Base-by-base conservation (phyloP, 2,329 filamentous ascomycete genomes). In the Fusarium sp. region DNA sequence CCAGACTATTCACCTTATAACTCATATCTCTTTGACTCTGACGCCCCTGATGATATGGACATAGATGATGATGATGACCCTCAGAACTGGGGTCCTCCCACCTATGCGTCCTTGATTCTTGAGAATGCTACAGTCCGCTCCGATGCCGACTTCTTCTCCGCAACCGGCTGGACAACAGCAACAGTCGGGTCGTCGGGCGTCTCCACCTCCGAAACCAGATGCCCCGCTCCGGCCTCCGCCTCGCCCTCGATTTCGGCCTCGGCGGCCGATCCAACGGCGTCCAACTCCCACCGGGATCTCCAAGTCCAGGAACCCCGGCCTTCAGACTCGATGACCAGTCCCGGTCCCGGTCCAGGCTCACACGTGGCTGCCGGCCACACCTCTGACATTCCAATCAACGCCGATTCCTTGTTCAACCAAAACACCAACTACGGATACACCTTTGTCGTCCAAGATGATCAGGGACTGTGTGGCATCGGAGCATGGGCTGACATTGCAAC, bases 401-500 rank as follows among this genome's bases (percentile, higher is more conserved):
- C n/a, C 30, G 57, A 62, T 26, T 49, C 57, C 23, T 33, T 65
- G 34, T 31, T 57, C 38, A 47, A 50, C 37, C 57, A 57, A 23
- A 23, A 23, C 23, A 23, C 23, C 23, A 45, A 28, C 41, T 37
- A 62, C 15, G 46, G 36, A 51, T 56, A 50, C 51, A 44, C 28
- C 51, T 52, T 54, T 34, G 23, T 12, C 23, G 53, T 33, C 37
- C 53, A 54, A 38, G 59, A 61, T 36, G 50, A 52, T 20, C 63
- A 50, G 26, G 45, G 65, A 40, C 57, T 73, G 15, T 69, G 52
- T 26, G 71, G 61, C 31, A 61, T 72, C 40, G 71, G 71, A 31
- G 62, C 69, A 9, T 73, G 71, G 71, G 71, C 71, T 41, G 69
- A 73, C 33, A 50, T 50, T 20, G 34, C 61, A 23, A 60, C 51